Evolutionary conservation across 2,329 filamentous ascomycete species (phyloP), one percentile per base, ranked within the genome.

Genomic region (Nigrospora osmanthi): DNA sequence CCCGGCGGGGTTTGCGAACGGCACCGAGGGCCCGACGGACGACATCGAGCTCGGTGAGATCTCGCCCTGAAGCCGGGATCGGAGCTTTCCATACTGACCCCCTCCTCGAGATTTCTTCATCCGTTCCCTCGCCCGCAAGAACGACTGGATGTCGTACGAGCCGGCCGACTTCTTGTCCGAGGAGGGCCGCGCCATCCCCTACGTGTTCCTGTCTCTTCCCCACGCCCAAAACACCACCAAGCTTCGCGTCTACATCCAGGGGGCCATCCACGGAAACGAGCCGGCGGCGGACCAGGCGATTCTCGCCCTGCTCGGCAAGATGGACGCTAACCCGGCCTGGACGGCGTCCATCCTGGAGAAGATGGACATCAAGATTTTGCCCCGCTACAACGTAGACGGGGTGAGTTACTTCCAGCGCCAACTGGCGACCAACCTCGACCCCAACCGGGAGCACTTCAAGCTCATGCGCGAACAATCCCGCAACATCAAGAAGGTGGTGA

Each of bases 381-480:
- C 56, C 33, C 51, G 56, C 15, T 57, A 55, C 41, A 58, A 58
- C 19, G 51, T 54, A 11, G 55, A 58, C 43, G 56, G 56, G n/a
- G 56, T 53, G 12, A 51, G 49, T 3, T 57, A 58, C 46, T 58
- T 58, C 40, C 56, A 58, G 45, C 52, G 56, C 12, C 49, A 48
- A 12, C 44, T 58, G 1, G 52, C 56, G 5, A 55, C 53, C 35
- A 58, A 58, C 44, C 43, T 58, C 2, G 55, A 58, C 28, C 55
- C 56, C 4, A 58, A 58, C 36, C 52, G 55, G 3, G 56, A 58
- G 14, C 56, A 58, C 37, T 59, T 55, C 35, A 63, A 62, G 47
- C 56, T 63, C 4, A 52, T 51, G 28, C 54, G 58, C 5, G 49
- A 43, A 17, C 59, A 61, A 40, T 57, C 59, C 2, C 49, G 58